phyloP scores from a whole-genome alignment of 441 rosid species.

The Populus trichocarpa region DNA sequence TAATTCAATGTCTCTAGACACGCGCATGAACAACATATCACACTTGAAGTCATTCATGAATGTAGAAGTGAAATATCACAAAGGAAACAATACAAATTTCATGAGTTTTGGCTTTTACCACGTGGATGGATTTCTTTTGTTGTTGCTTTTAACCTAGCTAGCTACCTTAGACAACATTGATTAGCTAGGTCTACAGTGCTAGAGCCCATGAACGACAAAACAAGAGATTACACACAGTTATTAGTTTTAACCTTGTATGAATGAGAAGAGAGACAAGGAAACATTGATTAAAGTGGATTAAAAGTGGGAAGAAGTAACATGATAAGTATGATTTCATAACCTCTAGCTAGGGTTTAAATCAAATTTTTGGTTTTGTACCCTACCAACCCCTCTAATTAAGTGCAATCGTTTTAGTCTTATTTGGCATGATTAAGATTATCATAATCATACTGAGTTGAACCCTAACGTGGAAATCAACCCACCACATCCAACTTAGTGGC shows the following conservation, averaged over 20 bases:
- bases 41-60: too few relatives aligned
- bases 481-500: conserved; percentile 9
- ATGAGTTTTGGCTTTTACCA: not conserved
- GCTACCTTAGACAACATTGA: not conserved
- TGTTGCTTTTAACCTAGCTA: not conserved
- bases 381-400: conserved; percentile 22
- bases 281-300: conserved; percentile 40
- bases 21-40: not conserved
- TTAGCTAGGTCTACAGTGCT: not conserved
- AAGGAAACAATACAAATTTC: not conserved
- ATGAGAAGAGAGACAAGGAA: conserved; percentile 28
- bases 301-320: conserved; percentile 33
- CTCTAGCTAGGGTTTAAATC: conserved; percentile 31
- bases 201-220: conserved; percentile 5
- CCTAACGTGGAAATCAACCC: not conserved
- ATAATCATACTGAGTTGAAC: not conserved
- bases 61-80: too few relatives aligned
- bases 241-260: not conserved
- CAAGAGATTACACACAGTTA: not conserved
- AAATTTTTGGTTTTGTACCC: conserved; percentile 20
- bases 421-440: not conserved
- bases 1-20: not conserved
- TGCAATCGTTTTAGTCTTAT: not conserved
- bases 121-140: not conserved
- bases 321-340: conserved; percentile 27